Evolutionary conservation across 495 filamentous ascomycete species (phyloP), one percentile per base, ranked within the genome.

Genomic region (Aspergillus steynii): DNA sequence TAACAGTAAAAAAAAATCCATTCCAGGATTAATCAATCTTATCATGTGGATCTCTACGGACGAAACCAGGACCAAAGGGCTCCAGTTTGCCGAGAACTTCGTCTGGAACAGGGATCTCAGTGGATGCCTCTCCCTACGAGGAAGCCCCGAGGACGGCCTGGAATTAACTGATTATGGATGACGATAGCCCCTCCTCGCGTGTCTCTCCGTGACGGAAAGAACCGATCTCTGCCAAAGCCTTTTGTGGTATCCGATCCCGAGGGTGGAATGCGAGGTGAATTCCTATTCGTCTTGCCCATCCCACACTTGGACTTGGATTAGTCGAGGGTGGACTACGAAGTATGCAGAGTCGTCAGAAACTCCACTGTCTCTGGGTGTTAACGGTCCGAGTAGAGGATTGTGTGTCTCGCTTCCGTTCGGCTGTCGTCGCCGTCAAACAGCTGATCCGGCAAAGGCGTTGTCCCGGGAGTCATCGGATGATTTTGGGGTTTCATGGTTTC

Each of bases 11-110:
- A 45, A 42, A 61, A 60, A 56, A 46, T 20, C 46, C 52, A 47
- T 50, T 50, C 28, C 20, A 28, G 60, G 60, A 42, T 42, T 53
- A 64, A 65, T 65, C 61, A 67, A 70, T 67, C 64, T 70, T 70
- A 70, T 70, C 67, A 63, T 66, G 67, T 70, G 67, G 67, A 66
- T 63, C 67, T 37, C 20, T 56, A 52, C 50, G 28, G 20, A 45
- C 34, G 48, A 50, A 27, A 29, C 10, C 8, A 58, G 58, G 52
- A 42, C 37, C 47, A 42, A 5, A 10, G 26, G 31, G 27, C 50
- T 62, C 55, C 60, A 29, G 58, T 28, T 61, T 56, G 59, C 59
- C 59, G 51, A 56, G 51, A 29, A 29, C 51, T 31, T 53, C 27
- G 12, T 29, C 51, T n/a, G 26, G 29, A 53, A 53, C 8, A 27